Evolutionary conservation across 2,329 filamentous ascomycete genomes (phyloP).

Genomic region (Aureobasidium sp.): DNA sequence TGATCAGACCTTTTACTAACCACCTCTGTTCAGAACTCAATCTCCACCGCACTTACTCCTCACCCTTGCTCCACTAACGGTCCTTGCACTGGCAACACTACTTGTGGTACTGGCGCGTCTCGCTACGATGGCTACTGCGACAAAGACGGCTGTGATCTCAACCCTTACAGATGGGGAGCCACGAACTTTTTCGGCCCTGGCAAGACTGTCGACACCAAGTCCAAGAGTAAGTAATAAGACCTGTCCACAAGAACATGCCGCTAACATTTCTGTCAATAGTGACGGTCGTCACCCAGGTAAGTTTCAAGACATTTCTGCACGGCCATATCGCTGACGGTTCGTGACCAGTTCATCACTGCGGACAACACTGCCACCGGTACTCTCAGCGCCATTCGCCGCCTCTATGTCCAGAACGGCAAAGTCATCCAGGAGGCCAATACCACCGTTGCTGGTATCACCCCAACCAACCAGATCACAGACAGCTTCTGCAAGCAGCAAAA

Average conservation of each 20-base stretch:
- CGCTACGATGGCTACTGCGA: slow-evolving; percentile 58
- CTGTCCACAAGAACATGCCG: neutral
- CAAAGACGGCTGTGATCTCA: slow-evolving; percentile 59
- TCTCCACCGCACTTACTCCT: slow-evolving; percentile 58
- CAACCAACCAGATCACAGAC: slow-evolving; percentile 48
- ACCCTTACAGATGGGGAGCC: slow-evolving; percentile 60
- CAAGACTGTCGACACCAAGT: slow-evolving; percentile 53
- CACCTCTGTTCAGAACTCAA: slow-evolving; percentile 44
- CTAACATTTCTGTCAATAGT: slow-evolving; percentile 25
- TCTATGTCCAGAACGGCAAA: slow-evolving; percentile 58
- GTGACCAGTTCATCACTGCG: slow-evolving; percentile 12
- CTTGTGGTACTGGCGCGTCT: slow-evolving; percentile 45
- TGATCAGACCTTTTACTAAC: neutral
- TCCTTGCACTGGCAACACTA: slow-evolving; percentile 43
- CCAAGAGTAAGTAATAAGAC: slow-evolving; percentile 34
- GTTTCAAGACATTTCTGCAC: slow-evolving; percentile 19
- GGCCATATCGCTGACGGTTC: neutral
- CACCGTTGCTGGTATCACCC: slow-evolving; percentile 41
- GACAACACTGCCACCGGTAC: slow-evolving; percentile 45
- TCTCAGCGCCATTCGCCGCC: slow-evolving; percentile 52
- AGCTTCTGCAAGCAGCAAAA: slow-evolving; percentile 46
- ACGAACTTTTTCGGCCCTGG: slow-evolving; percentile 52
- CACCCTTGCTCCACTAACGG: slow-evolving; percentile 53
- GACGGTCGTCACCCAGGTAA: neutral
- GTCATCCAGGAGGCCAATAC: slow-evolving; percentile 39